Conservation (phyloP, 2,329 filamentous ascomycete species). For the Colletotrichum sojae region DNA sequence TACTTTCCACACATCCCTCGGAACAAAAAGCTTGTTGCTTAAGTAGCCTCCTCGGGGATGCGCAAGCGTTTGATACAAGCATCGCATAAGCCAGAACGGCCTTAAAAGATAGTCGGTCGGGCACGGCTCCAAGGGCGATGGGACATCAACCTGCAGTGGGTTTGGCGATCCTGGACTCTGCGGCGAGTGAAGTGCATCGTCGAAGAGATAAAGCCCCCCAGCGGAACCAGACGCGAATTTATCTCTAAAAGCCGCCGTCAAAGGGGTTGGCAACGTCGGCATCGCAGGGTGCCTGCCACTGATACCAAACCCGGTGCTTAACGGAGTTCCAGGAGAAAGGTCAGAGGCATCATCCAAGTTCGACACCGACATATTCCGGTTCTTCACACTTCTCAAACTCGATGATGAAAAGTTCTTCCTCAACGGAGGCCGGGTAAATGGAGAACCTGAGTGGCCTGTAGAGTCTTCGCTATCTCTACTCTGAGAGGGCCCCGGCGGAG, state of each 20-base stretch:
- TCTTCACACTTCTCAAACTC: constrained; percentile 79
- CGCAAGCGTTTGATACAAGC: constrained; percentile 90
- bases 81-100: constrained; percentile 98
- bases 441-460: constrained; percentile 64
- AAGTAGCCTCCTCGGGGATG: constrained; percentile 94
- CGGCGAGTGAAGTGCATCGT: constrained; percentile 83
- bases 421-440: constrained; percentile 64
- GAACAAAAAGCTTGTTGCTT: constrained; percentile 91
- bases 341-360: constrained; percentile 74
- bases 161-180: constrained; percentile 76
- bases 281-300: constrained; percentile 65
- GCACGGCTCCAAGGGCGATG: constrained; percentile 89
- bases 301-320: constrained; percentile 75
- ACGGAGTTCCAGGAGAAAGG: constrained; percentile 80
- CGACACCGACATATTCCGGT: constrained; percentile 79
- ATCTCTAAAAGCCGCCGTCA: constrained; percentile 73
- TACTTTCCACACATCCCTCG: constrained; percentile 92
- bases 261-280: constrained; percentile 77
- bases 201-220: constrained; percentile 85
- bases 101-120: constrained; percentile 90
- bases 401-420: constrained; percentile 80
- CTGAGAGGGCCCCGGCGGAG: constrained; percentile 48
- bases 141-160: constrained; percentile 73
- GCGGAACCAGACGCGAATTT: constrained; percentile 69
- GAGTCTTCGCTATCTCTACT: constrained; percentile 54